A percentile compares a stretch with the other conserved stretches of the same genome.
phyloP scores from a whole-genome alignment of 2,329 filamentous ascomycete genomes.

The Arachnomyces sp. region DNA sequence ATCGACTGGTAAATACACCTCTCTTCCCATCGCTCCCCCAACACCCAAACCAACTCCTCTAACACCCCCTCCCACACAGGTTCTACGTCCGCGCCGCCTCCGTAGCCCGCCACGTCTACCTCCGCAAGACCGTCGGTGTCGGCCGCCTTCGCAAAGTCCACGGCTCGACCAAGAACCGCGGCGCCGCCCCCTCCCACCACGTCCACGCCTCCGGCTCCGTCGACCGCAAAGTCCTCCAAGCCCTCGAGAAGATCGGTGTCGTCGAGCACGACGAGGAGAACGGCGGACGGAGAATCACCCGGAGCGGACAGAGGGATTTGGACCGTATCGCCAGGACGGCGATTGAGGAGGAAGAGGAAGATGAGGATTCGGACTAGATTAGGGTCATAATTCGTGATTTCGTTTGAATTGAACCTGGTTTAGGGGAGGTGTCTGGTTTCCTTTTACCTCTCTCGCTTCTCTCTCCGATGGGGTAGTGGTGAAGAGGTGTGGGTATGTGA shows the following conservation, averaged over 20 bases:
- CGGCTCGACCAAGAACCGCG: constrained; percentile 95
- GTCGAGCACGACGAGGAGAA: constrained; percentile 97
- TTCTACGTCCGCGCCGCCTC: constrained; percentile 82
- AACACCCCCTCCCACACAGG: constrained; percentile 27
- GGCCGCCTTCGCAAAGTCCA: constrained; percentile 95
- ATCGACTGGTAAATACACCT: constrained; percentile 82
- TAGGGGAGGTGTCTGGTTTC: too few species aligned
- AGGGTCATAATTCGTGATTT: constrained; percentile 20
- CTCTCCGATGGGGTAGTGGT: too few species aligned
- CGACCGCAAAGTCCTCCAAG: constrained; percentile 95
- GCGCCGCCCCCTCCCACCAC: constrained; percentile 83
- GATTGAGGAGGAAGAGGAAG: constrained; percentile 38
- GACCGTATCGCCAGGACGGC: constrained; percentile 84
- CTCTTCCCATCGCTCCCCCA: background rate
- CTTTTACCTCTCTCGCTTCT: too few species aligned
- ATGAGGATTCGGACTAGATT: constrained; percentile 32
- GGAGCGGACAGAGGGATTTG: constrained; percentile 97
- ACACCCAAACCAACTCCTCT: constrained; percentile 1
- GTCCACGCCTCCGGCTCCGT: constrained; percentile 90
- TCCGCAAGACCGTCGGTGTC: constrained; percentile 98
- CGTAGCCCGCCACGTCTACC: constrained; percentile 96
- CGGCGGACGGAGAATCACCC: constrained; percentile 96
- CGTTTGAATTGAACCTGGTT: too few species aligned
- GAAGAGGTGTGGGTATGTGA: too few species aligned
- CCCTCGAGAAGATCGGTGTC: constrained; percentile 98